Percentiles rank a stretch among this genome's conserved stretches.
Evolutionary conservation across 495 filamentous ascomycete species (phyloP).

Genomic region (Annulohypoxylon moriforme): DNA sequence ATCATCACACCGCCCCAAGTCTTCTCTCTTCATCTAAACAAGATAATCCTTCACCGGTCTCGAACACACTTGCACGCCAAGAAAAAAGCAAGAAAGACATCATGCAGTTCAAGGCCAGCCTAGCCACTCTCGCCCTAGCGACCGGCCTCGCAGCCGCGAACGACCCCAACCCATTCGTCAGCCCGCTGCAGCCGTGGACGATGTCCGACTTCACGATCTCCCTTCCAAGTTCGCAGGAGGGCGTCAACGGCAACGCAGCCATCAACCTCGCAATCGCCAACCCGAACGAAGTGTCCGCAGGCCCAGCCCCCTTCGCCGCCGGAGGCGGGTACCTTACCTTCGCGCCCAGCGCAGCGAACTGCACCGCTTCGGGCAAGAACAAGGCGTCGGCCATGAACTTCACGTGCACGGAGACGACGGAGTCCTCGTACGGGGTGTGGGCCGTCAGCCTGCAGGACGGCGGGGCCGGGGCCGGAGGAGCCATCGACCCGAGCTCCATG

Average conservation of each 20-base stretch:
- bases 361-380: neutral
- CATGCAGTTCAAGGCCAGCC: constrained; percentile 13
- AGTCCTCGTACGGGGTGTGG: constrained; percentile 20
- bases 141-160: neutral
- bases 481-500: neutral
- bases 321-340: constrained; percentile 38
- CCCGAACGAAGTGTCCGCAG: constrained; percentile 31
- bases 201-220: constrained; percentile 18
- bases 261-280: constrained; percentile 27
- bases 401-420: constrained; percentile 11
- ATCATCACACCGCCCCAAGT: neutral
- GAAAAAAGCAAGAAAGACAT: neutral
- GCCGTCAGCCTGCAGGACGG: no score
- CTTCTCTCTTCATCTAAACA: neutral
- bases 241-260: neutral
- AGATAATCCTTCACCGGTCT: neutral
- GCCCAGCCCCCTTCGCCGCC: constrained; percentile 21
- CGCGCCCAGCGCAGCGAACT: constrained; percentile 28
- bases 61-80: neutral
- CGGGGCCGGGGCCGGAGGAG: neutral
- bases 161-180: constrained; percentile 22
- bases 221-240: neutral
- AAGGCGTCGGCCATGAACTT: neutral
- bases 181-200: constrained; percentile 26
- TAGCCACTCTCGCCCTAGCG: constrained; percentile 16